Conservation (phyloP, 495 filamentous ascomycete species). For the Thozetella sp. region DNA sequence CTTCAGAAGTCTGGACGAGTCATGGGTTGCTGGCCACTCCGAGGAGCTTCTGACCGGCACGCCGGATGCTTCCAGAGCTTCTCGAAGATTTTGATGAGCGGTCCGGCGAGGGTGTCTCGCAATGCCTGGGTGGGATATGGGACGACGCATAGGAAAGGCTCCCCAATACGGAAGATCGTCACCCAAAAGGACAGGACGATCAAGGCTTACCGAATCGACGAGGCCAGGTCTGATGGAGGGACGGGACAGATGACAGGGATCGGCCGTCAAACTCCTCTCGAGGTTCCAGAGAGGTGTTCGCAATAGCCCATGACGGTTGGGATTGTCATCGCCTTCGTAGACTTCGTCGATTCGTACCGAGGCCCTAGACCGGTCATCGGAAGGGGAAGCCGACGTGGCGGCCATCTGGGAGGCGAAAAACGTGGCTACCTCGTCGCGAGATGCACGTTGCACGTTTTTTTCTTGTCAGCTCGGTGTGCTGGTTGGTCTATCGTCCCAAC, state of each 20-base stretch:
- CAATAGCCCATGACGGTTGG: neutral
- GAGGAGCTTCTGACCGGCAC: conserved; percentile 18
- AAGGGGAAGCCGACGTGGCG: neutral
- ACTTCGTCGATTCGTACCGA: neutral
- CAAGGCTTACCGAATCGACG: conserved; percentile 1
- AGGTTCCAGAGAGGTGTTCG: neutral
- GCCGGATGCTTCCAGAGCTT: conserved; percentile 17
- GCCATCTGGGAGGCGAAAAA: neutral
- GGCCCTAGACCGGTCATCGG: neutral
- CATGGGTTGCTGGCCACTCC: conserved; percentile 8
- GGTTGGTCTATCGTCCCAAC: neutral
- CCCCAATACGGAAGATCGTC: conserved; percentile 1
- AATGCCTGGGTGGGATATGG: conserved; percentile 5
- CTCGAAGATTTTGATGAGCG: conserved; percentile 14
- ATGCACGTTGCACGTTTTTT: neutral
- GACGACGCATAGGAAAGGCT: conserved; percentile 9
- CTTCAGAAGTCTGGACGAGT: conserved; percentile 12
- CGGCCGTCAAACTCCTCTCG: neutral
- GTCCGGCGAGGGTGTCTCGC: conserved; percentile 7
- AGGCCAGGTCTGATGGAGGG: conserved; percentile 4
- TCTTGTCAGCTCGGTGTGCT: neutral
- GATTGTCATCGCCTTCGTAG: neutral
- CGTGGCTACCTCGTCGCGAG: neutral
- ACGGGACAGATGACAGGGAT: conserved; percentile 10
- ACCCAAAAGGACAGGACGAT: conserved; percentile 12